Conservation (phyloP, 2,329 filamentous ascomycete species). For the Ustulina deusta region DNA sequence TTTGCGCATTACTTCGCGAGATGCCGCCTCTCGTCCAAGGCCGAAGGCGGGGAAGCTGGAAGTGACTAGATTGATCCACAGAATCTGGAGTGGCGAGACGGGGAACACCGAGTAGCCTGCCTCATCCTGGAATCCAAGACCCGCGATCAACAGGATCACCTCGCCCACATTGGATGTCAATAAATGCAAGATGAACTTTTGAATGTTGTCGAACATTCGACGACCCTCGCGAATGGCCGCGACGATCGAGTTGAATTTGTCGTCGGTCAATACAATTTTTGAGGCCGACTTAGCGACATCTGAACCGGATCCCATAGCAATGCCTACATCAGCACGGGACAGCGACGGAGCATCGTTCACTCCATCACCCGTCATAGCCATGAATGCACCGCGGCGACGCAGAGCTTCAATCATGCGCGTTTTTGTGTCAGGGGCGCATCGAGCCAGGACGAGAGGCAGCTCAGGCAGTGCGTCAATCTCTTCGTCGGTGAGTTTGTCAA, state of each 20-base stretch:
- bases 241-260: slow-evolving; percentile 89
- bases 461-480: slow-evolving; percentile 82
- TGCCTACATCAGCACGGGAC: slow-evolving; percentile 84
- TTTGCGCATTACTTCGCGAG: slow-evolving; percentile 81
- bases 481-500: slow-evolving; percentile 79
- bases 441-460: slow-evolving; percentile 83
- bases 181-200: slow-evolving; percentile 86
- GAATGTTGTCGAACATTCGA: slow-evolving; percentile 89
- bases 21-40: slow-evolving; percentile 81
- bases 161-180: slow-evolving; percentile 86
- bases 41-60: slow-evolving; percentile 90
- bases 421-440: slow-evolving; percentile 87
- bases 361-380: slow-evolving; percentile 89
- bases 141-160: slow-evolving; percentile 83
- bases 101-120: slow-evolving; percentile 83
- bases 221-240: slow-evolving; percentile 85
- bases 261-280: slow-evolving; percentile 85
- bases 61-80: slow-evolving; percentile 96
- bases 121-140: slow-evolving; percentile 82
- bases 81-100: slow-evolving; percentile 84
- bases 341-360: slow-evolving; percentile 89
- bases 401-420: slow-evolving; percentile 92
- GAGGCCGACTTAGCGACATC: slow-evolving; percentile 87
- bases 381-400: slow-evolving; percentile 79
- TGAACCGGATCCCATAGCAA: slow-evolving; percentile 89